Percentiles rank a stretch among this genome's conserved stretches.
These are phyloP conservation scores for Pseudopyricularia cyperi DNA, from an alignment of 2,329 filamentous ascomycete species.

Conservation along the genomic window DNA sequence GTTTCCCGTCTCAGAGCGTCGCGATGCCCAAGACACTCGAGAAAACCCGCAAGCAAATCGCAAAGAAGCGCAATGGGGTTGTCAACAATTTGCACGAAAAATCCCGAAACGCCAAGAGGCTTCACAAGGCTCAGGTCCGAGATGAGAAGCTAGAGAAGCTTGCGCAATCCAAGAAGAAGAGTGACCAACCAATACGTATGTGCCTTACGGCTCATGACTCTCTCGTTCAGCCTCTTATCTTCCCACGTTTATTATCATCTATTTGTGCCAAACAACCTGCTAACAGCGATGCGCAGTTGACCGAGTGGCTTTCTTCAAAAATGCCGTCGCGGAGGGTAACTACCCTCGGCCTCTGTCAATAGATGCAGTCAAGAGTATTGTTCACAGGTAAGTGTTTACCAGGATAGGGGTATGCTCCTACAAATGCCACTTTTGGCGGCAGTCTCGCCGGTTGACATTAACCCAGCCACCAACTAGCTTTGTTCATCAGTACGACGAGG, in stretches of 20 bases:
- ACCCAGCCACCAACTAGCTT: conserved; percentile 29
- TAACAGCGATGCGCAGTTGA: conserved; percentile 35
- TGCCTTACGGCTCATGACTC: conserved; percentile 6
- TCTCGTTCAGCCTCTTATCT: conserved; percentile 5
- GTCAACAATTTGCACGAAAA: conserved; percentile 72
- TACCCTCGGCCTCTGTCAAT: neutral
- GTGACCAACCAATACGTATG: conserved; percentile 61
- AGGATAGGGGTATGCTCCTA: neutral
- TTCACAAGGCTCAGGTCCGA: conserved; percentile 66
- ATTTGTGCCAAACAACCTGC: neutral
- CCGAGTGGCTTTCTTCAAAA: conserved; percentile 50
- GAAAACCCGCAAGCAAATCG: conserved; percentile 81
- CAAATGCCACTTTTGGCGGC: neutral
- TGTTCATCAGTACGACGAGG: conserved; percentile 57
- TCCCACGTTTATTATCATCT: neutral
- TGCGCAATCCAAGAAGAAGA: conserved; percentile 54
- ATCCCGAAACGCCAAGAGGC: conserved; percentile 70
- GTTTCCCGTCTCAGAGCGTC: neutral
- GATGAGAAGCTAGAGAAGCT: conserved; percentile 73
- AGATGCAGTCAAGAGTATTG: conserved; percentile 38
- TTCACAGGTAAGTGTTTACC: conserved; percentile 39
- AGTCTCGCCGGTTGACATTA: conserved; percentile 3
- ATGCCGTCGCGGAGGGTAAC: neutral
- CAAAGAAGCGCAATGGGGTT: conserved; percentile 69
- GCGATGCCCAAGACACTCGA: conserved; percentile 63